phyloP scores from a whole-genome alignment of 1,139 yeast genomes.

The Candida tropicalis region DNA sequence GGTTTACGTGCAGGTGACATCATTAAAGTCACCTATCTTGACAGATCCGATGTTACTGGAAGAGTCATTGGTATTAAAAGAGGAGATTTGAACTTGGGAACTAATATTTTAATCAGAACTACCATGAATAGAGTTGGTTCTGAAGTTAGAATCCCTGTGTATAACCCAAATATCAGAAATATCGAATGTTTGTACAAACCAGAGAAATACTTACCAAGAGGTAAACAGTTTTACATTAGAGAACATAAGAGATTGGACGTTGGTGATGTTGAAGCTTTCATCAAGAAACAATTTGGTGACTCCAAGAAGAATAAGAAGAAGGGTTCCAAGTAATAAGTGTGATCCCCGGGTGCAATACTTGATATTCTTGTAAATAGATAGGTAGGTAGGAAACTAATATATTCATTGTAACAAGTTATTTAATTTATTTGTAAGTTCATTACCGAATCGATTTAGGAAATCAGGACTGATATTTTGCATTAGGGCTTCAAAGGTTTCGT shows the following conservation, averaged over 20 bases:
- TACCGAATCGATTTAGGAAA: slow-evolving; percentile 36
- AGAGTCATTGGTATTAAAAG: slow-evolving; percentile 76
- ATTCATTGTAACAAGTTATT: slow-evolving; percentile 14
- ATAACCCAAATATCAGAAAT: slow-evolving; percentile 73
- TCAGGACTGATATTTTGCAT: slow-evolving; percentile 39
- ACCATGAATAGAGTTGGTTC: slow-evolving; percentile 78
- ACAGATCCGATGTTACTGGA: slow-evolving; percentile 73
- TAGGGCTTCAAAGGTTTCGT: slow-evolving; percentile 50
- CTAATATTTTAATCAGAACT: slow-evolving; percentile 77
- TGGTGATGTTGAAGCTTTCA: slow-evolving; percentile 60
- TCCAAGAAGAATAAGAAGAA: slow-evolving; percentile 11
- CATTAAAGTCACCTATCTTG: slow-evolving; percentile 72
- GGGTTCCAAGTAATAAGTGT: not conserved
- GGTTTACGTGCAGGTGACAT: slow-evolving; percentile 83
- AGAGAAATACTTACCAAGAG: slow-evolving; percentile 65
- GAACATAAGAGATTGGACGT: slow-evolving; percentile 76
- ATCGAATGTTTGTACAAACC: slow-evolving; percentile 79
- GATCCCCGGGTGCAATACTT: too few relatives aligned
- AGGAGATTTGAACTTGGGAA: slow-evolving; percentile 58
- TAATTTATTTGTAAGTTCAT: slow-evolving; percentile 27
- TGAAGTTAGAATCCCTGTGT: slow-evolving; percentile 77
- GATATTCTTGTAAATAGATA: slow-evolving; percentile 4
- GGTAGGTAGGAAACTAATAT: not conserved
- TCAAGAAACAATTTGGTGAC: slow-evolving; percentile 21
- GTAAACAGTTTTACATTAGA: slow-evolving; percentile 87